Evolutionary conservation across 129 eudicot species (phyloP).

Genomic region (Lactuca sativa): DNA sequence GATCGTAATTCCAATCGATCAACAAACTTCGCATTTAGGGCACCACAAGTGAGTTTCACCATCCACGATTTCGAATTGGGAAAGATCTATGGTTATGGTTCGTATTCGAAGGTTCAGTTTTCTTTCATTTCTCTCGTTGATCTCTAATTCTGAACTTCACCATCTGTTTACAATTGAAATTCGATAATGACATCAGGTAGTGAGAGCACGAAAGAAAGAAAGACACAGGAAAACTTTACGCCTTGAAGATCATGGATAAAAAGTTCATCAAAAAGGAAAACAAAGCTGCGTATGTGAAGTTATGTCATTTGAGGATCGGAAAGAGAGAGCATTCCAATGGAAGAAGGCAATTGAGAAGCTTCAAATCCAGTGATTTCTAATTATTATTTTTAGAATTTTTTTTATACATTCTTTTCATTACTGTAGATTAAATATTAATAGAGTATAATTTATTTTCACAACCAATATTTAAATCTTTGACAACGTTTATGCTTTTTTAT

Average conservation of each 20-base stretch:
- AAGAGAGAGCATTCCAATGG: constrained; percentile 75
- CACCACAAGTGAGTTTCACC: constrained; percentile 72
- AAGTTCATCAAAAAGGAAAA: constrained; percentile 88
- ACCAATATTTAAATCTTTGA: too few relatives aligned
- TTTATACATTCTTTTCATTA: constrained; percentile 29
- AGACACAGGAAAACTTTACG: constrained; percentile 80
- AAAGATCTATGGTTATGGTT: constrained; percentile 87
- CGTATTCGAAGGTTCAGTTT: constrained; percentile 67
- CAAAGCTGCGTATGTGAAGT: constrained; percentile 72
- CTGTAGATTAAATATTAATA: too few relatives aligned
- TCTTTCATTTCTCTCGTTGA: background rate
- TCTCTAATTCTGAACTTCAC: background rate
- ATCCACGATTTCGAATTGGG: constrained; percentile 78
- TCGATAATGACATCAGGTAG: constrained; percentile 67
- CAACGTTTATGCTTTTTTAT: too few relatives aligned
- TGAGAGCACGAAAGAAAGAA: constrained; percentile 97
- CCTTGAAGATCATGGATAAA: constrained; percentile 98
- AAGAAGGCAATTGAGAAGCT: constrained; percentile 78
- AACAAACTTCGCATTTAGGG: constrained; percentile 63
- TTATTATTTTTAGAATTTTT: background rate
- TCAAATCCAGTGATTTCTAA: constrained; percentile 49
- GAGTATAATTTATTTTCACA: too few relatives aligned
- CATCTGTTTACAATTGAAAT: background rate
- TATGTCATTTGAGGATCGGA: too few relatives aligned
- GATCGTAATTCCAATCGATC: constrained; percentile 28